Evolutionary conservation across 805 yeast species (phyloP).

Genomic region (Priceomyces carsonii): DNA sequence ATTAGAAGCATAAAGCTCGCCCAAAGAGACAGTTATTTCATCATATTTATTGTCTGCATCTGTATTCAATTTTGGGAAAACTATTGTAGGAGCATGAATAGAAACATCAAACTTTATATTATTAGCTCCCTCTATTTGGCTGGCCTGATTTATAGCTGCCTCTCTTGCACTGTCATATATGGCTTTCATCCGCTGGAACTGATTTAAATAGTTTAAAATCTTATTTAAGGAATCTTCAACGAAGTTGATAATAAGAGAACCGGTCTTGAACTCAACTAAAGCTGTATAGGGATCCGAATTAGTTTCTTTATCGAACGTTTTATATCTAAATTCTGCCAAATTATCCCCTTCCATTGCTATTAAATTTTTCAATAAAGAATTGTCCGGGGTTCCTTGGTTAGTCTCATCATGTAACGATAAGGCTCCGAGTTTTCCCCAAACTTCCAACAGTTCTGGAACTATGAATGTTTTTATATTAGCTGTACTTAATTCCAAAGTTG

Average conservation of each 20-base stretch:
- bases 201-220: slow-evolving; percentile 64
- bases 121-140: slow-evolving; percentile 55
- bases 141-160: slow-evolving; percentile 83
- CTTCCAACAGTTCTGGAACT: slow-evolving; percentile 75
- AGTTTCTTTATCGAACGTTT: slow-evolving; percentile 64
- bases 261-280: slow-evolving; percentile 62
- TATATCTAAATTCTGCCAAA: slow-evolving; percentile 80
- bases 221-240: slow-evolving; percentile 78
- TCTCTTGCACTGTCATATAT: slow-evolving; percentile 89
- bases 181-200: slow-evolving; percentile 81
- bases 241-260: slow-evolving; percentile 74
- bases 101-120: slow-evolving; percentile 70
- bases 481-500: slow-evolving; percentile 72
- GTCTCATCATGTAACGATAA: slow-evolving; percentile 76
- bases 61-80: slow-evolving; percentile 65
- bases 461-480: slow-evolving; percentile 68
- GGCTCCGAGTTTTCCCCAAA: slow-evolving; percentile 74
- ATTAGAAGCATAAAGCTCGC: slow-evolving; percentile 77
- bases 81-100: slow-evolving; percentile 78
- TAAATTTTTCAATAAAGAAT: slow-evolving; percentile 61
- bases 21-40: slow-evolving; percentile 68
- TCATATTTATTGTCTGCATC: slow-evolving; percentile 49
- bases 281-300: slow-evolving; percentile 55
- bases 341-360: slow-evolving; percentile 80
- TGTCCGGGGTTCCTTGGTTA: slow-evolving; percentile 58